Evolutionary conservation across 2,329 filamentous ascomycete genomes (phyloP), one percentile per base, ranked within the genome.

Genomic region (Aspergillus vadensis): DNA sequence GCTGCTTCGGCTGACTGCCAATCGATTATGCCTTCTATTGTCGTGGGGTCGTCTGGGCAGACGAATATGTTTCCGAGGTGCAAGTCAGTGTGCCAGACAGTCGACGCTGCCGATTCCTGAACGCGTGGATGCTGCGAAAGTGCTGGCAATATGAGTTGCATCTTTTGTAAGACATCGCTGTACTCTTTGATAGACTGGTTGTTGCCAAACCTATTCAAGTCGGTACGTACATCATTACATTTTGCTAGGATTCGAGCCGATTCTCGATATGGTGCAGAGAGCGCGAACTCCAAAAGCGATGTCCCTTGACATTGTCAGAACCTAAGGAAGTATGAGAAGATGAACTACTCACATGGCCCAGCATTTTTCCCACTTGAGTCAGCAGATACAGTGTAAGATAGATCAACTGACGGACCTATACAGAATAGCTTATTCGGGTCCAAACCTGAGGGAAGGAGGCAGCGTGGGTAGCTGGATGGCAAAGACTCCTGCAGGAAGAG

Each of bases 31-130:
- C 66, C 63, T 58, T 66, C 53, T 56, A 72, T 67, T 1, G 38
- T 54, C 47, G 63, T 68, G 27, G 63, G 60, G 38, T 67, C 59
- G 36, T 69, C 57, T 1, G 57, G 9, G 4, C 64, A 65, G 25
- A 70, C 64, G 39, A 65, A 70, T 15, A 72, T 70, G 59, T 72
- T 69, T 30, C 66, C 62, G 14, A 69, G 52, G 57, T 71, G 56
- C 15, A 72, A 54, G 50, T 71, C 61, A 17, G 63, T 64, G 62
- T 72, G 68, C 67, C 63, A 66, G 14, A 67, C 5, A 21, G 59
- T 57, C 23, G 68, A 52, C 2, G 10, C 50, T 49, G 67, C 17
- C 2, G 14, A 36, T 41, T 63, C 57, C 44, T 49, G 14, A 51
- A 69, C 65, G 6, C 44, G 55, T 27, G 58, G 60, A 51, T 70